Evolutionary conservation across 257 asterid species (phyloP), one percentile per base, ranked within the genome.

Genomic region (Petunia axillaris): DNA sequence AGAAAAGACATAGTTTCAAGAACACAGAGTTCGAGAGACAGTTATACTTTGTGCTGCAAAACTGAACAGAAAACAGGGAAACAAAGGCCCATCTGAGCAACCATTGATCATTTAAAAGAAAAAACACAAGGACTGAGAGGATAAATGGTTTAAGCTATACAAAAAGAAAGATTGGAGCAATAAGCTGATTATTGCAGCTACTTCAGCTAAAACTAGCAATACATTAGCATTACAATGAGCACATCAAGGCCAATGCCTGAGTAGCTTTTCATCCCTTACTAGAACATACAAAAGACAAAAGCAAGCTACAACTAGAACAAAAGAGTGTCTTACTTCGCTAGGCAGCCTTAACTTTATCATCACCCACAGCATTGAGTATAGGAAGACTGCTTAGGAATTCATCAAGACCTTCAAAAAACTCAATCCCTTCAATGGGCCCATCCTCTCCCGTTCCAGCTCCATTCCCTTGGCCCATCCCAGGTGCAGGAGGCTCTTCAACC

Each of bases 351-450:
- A 88, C 96, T 93, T 90, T 94, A 59, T 91, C 98, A 37, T 92
- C 97, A 16, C 94, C 94, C 44, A 88, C 98, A 76, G 83, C 95
- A 77, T 85, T 90, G 80, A 94, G 93, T 82, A 92, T 94, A 4
- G 99, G 99, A 85, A 91, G 95, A 85, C 95, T 91, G 91, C 91
- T 94, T 4, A 94, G 89, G 85, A 90, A 96, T 57, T 96, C 99
- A 86, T 96, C 98, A 79, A 96, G 98, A 16, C 99, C 99, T 85
- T 96, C 99, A 78, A 96, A 96, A 76, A 94, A 92, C 65, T 91
- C 99, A 75, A 86, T 86, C 80, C 97, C 99, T 87, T 94, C 99
- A 65, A 91, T 89, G 80, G 89, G 93, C 57, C 91, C 98, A 68
- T 92, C 97, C 85, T 85, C 95, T 55, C 97, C 98, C 7, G 89